A percentile compares a stretch with the other conserved stretches of the same genome.
Evolutionary conservation across 2,329 filamentous ascomycete species (phyloP).

Genomic region (Diaporthe helianthi): DNA sequence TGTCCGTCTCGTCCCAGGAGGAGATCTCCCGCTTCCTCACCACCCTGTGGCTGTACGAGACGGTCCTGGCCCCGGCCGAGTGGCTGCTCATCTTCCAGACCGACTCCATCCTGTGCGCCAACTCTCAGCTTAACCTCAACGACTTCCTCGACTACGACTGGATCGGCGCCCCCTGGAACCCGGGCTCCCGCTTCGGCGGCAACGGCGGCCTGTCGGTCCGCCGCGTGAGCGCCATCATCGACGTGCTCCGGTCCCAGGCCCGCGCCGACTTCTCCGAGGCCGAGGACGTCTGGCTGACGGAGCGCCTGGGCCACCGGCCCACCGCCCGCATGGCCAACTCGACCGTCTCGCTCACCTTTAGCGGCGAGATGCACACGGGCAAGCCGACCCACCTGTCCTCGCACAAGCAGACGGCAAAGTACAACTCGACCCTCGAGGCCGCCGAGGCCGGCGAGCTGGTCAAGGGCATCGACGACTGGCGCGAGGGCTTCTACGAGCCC

Average conservation of each 20-base stretch:
- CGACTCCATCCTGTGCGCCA: conserved; percentile 64
- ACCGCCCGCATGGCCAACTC: conserved; percentile 55
- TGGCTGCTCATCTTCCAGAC: conserved; percentile 62
- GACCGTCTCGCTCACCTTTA: conserved; percentile 37
- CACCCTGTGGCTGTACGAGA: conserved; percentile 59
- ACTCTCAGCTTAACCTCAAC: conserved; percentile 57
- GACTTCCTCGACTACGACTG: conserved; percentile 63
- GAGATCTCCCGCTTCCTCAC: conserved; percentile 57
- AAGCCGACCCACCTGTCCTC: conserved; percentile 32
- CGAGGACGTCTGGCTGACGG: conserved; percentile 64
- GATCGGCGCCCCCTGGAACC: conserved; percentile 55
- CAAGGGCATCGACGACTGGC: conserved; percentile 55
- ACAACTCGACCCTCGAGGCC: conserved; percentile 34
- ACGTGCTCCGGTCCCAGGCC: conserved; percentile 55
- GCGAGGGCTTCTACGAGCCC: conserved; percentile 50
- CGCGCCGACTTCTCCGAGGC: conserved; percentile 58
- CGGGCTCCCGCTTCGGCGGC: conserved; percentile 55
- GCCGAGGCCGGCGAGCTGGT: conserved; percentile 45
- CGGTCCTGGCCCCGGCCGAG: conserved; percentile 57
- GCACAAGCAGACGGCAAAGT: conserved; percentile 28
- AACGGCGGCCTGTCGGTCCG: conserved; percentile 63
- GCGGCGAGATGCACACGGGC: conserved; percentile 35
- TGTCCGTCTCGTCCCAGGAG: conserved; percentile 56
- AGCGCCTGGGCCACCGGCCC: conserved; percentile 54
- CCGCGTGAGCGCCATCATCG: conserved; percentile 57